Percentiles rank a stretch among this genome's conserved stretches.
Evolutionary conservation across 2,329 filamentous ascomycete genomes (phyloP).

Genomic region (Beauveria sp.): DNA sequence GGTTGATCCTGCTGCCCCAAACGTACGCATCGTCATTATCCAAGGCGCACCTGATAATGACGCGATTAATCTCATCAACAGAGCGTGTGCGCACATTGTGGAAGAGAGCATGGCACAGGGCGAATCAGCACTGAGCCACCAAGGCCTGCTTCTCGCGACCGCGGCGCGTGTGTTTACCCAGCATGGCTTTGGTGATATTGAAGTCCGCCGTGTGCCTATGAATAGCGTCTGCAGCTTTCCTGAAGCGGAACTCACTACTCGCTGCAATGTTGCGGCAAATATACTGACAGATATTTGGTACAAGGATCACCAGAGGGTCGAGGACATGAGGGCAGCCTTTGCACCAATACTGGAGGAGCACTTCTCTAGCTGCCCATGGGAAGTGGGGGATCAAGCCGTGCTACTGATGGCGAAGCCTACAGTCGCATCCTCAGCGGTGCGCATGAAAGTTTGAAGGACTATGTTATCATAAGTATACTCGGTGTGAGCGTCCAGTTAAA

Average conservation of each 20-base stretch:
- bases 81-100: background rate
- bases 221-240: slow-evolving; percentile 1
- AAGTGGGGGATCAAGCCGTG: slow-evolving; percentile 7
- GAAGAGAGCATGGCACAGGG: background rate
- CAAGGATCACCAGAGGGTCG: background rate
- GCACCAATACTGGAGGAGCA: slow-evolving; percentile 1
- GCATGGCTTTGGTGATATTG: background rate
- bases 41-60: slow-evolving; percentile 11
- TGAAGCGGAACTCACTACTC: background rate
- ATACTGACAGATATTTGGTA: slow-evolving; percentile 8
- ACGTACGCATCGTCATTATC: slow-evolving; percentile 11
- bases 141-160: background rate
- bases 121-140: background rate
- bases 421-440: background rate
- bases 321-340: slow-evolving; percentile 4
- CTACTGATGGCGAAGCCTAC: background rate
- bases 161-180: slow-evolving; percentile 1
- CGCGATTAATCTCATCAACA: slow-evolving; percentile 6
- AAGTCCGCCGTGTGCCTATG: background rate
- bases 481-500: background rate
- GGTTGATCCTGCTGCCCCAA: background rate
- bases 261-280: slow-evolving; percentile 2
- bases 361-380: background rate
- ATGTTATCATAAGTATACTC: background rate
- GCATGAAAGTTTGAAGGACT: background rate